Evolutionary conservation across 805 yeast species (phyloP), one percentile per base, ranked within the genome.

Genomic region (Komagataella mondaviorum): DNA sequence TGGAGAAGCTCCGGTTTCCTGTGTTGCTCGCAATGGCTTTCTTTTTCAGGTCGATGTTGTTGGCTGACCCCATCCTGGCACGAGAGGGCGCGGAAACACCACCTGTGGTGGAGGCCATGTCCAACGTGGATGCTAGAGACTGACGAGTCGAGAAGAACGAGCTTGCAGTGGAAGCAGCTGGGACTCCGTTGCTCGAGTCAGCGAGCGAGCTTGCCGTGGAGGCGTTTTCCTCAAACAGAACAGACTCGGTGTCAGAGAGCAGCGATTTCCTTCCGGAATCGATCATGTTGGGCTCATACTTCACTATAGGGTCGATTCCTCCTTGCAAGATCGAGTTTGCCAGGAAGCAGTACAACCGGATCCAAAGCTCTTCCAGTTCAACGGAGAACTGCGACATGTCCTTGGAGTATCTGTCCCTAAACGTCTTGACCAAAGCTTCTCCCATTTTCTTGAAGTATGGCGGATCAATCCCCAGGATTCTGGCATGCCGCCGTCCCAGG

Each of bases 401-500:
- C 44, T 59, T 62, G 7, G 48, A 45, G 55, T 82, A 83, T 56
- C 89, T 65, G 61, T 83, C 88, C 57, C 76, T 75, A 56, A 84
- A 80, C 0, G 91, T 84, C 58, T 75, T 77, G 52, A 84, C 70
- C 47, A 85, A 69, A 0, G 89, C 88, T 51, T 76, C 76, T 1
- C 91, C 91, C 88, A 85, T 80, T 44, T 81, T 63, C 61, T 82
- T 82, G 57, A 81, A 85, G 60, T 80, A 81, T 2, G 74, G 72
- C 0, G 85, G 75, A 54, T 83, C 88, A 45, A 85, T 83, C 14
- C 87, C 88, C 54, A 87, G 68, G 49, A 87, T 81, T 56, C 95
- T 68, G 2, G 88, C 70, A 63, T 88, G 95, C 50, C 87, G 70
- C 60, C 84, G 85, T 1, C 90, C 95, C 56, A 87, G 65, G 48